Conservation (phyloP, 352 stramenopile species). For the Globisporangium ultimum region DNA sequence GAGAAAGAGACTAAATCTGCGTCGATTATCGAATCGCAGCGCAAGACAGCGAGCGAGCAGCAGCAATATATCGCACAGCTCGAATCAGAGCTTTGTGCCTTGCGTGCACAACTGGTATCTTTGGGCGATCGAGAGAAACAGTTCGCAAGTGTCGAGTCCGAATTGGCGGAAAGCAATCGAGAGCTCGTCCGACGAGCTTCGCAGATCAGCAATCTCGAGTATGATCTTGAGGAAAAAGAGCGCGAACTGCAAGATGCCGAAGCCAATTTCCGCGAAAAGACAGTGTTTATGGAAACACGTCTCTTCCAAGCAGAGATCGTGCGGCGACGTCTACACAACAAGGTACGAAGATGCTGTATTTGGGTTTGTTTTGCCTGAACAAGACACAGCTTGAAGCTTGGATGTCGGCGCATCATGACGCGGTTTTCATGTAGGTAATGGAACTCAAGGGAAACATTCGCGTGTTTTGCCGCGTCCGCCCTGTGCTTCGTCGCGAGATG, state of each 20-base stretch:
- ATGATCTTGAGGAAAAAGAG: slow-evolving; percentile 28
- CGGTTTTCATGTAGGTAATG: slow-evolving; percentile 73
- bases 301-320: slow-evolving; percentile 68
- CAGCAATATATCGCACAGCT: slow-evolving; percentile 29
- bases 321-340: slow-evolving; percentile 81
- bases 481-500: slow-evolving; percentile 74
- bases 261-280: slow-evolving; percentile 25
- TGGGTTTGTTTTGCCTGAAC: too few species aligned
- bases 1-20: slow-evolving; percentile 37
- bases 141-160: slow-evolving; percentile 29
- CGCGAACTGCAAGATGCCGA: slow-evolving; percentile 24
- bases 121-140: slow-evolving; percentile 37
- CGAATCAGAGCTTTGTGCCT: slow-evolving; percentile 30
- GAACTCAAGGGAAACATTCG: slow-evolving; percentile 96
- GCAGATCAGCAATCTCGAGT: slow-evolving; percentile 26
- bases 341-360: slow-evolving; percentile 29
- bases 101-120: slow-evolving; percentile 19
- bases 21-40: slow-evolving; percentile 21
- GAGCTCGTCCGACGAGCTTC: slow-evolving; percentile 31
- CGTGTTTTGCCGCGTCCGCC: slow-evolving; percentile 94
- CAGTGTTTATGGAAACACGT: slow-evolving; percentile 34
- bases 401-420: not conserved
- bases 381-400: too few species aligned
- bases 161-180: slow-evolving; percentile 29
- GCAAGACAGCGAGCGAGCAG: slow-evolving; percentile 18